phyloP scores from a whole-genome alignment of 1,284 basidiomycete species.

The Ganoderma multipileum region DNA sequence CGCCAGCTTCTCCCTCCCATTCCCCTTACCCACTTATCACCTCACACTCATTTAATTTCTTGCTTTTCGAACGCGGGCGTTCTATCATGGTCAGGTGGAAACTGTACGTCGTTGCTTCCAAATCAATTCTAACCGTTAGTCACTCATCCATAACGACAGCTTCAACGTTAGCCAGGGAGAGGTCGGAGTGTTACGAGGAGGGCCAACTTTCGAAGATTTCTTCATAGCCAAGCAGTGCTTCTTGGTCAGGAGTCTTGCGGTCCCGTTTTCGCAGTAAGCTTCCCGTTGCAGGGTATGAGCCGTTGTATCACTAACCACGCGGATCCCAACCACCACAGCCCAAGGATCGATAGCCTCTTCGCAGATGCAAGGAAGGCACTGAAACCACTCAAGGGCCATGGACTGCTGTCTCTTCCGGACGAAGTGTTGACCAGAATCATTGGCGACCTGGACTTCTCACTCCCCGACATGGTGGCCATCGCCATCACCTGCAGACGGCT shows the following conservation, averaged over 20 bases:
- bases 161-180: conserved; percentile 6
- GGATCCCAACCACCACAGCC: conserved; percentile 4
- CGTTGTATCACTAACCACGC: background rate
- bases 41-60: background rate
- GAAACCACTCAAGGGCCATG: background rate
- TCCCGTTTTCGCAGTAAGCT: background rate
- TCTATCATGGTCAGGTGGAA: background rate
- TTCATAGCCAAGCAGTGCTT: conserved; percentile 10
- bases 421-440: conserved; percentile 8
- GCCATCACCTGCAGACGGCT: conserved; percentile 6
- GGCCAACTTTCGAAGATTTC: background rate
- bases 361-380: background rate
- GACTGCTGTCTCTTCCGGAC: conserved; percentile 16
- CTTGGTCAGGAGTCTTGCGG: conserved; percentile 7
- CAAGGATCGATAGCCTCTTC: conserved; percentile 3
- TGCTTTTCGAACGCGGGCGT: background rate
- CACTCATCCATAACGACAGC: background rate
- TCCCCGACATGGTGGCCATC: conserved; percentile 1
- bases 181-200: background rate
- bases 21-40: background rate
- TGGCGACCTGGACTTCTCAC: background rate
- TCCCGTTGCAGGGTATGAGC: background rate
- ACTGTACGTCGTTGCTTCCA: background rate
- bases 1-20: background rate
- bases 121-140: background rate